Percentiles rank a stretch among this genome's conserved stretches.
These are phyloP conservation scores for Kwoniella heveanensis DNA, from an alignment of 768 basidiomycete genomes.

Conservation along the genomic window DNA sequence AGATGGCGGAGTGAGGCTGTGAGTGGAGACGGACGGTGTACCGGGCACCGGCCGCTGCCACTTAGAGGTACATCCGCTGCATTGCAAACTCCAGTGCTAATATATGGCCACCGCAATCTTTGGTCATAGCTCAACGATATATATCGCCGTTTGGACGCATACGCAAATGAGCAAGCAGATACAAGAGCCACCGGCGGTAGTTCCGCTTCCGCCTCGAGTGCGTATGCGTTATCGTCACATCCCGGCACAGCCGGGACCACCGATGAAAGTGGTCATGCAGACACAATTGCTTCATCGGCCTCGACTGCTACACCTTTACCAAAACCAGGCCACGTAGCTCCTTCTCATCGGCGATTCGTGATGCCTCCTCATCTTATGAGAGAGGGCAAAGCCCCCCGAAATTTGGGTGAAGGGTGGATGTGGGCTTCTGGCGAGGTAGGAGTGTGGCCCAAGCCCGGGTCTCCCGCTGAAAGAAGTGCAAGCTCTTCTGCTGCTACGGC, in stretches of 20 bases:
- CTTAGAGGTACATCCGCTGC: no score
- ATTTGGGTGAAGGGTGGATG: conserved; percentile 42
- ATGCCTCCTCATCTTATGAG: conserved; percentile 19
- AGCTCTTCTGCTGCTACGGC: background rate
- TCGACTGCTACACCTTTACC: background rate
- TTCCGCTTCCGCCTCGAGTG: no score
- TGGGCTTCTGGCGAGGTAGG: conserved; percentile 32
- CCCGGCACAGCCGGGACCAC: no score
- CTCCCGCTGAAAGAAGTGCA: conserved; percentile 3
- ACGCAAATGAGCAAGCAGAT: conserved; percentile 23
- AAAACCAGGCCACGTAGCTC: conserved; percentile 41
- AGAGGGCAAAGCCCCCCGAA: conserved; percentile 25
- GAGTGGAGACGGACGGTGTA: no score
- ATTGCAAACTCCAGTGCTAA: no score
- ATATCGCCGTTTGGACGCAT: conserved; percentile 38
- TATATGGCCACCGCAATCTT: no score
- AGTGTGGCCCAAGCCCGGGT: conserved; percentile 29
- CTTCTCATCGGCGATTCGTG: conserved; percentile 42
- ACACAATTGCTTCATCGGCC: background rate
- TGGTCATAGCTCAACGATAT: conserved; percentile 37
- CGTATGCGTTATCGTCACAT: no score
- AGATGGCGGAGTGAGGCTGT: conserved; percentile 50
- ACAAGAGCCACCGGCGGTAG: conserved; percentile 6
- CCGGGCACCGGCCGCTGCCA: no score
- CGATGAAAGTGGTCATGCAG: no score